These are phyloP conservation scores for Gentiana dahurica DNA, from an alignment of 257 asterid genomes.

Conservation along the genomic window DNA sequence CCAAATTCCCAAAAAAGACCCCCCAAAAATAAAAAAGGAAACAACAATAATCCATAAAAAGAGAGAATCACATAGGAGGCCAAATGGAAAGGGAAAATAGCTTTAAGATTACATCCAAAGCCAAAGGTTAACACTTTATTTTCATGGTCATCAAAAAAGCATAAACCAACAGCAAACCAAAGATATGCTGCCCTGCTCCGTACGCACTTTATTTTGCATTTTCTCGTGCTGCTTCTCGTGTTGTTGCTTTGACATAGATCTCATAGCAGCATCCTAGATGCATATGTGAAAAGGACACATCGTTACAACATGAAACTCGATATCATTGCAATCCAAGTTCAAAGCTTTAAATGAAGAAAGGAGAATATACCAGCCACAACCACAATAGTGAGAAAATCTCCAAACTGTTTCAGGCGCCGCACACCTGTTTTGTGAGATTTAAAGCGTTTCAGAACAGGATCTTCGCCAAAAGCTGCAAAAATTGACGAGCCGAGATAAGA, in stretches of 20 bases:
- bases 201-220: conserved; percentile 22
- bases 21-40: too few relatives aligned
- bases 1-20: too few relatives aligned
- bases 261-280: conserved; percentile 53
- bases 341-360: conserved; percentile 4
- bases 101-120: too few relatives aligned
- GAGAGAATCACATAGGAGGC: too few relatives aligned
- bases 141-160: neutral
- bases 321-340: too few relatives aligned
- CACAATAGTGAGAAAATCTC: conserved; percentile 57
- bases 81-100: neutral
- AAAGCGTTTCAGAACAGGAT: conserved; percentile 55
- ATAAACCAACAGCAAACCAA: neutral
- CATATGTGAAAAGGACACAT: conserved; percentile 4
- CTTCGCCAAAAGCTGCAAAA: conserved; percentile 62
- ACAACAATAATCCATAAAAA: too few relatives aligned
- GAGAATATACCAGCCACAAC: conserved; percentile 61
- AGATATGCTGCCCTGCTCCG: neutral
- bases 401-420: conserved; percentile 42
- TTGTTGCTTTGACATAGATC: conserved; percentile 40
- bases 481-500: conserved; percentile 7
- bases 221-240: conserved; percentile 37
- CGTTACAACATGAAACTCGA: conserved; percentile 2
- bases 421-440: conserved; percentile 58
- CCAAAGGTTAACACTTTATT: neutral